Conservation (phyloP, 202 grass and related monocot species). For the Brachypodium distachyon region DNA sequence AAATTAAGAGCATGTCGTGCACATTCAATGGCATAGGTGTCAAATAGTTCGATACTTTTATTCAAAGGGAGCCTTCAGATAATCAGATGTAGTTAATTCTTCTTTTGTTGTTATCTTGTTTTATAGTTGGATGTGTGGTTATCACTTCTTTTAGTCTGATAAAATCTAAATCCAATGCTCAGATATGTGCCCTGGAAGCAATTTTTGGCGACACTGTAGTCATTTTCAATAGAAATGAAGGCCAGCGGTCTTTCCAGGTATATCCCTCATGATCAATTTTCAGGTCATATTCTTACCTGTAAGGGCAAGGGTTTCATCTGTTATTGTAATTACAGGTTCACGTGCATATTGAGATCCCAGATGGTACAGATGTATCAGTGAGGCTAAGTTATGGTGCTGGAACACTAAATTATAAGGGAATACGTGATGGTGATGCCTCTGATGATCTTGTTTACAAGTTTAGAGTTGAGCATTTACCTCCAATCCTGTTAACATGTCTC, state of each 20-base stretch:
- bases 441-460: conserved; percentile 65
- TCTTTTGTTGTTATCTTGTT: not conserved
- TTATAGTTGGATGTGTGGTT: not conserved
- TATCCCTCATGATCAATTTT: conserved; percentile 7
- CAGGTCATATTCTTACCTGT: not conserved
- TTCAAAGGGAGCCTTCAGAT: not conserved
- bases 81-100: not conserved
- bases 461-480: conserved; percentile 63
- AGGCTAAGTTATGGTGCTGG: conserved; percentile 52
- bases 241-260: conserved; percentile 72
- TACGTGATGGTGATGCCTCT: conserved; percentile 3
- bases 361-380: conserved; percentile 51
- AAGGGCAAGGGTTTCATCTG: conserved; percentile 10
- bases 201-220: conserved; percentile 71
- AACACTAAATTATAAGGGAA: conserved; percentile 45
- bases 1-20: not conserved
- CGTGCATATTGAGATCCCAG: conserved; percentile 51
- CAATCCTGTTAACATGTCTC: conserved; percentile 59
- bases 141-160: conserved; percentile 9
- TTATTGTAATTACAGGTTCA: conserved; percentile 38
- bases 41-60: not conserved
- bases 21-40: not conserved
- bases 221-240: conserved; percentile 43
- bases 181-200: conserved; percentile 75
- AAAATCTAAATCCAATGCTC: conserved; percentile 20